phyloP scores from a whole-genome alignment of 257 asterid species.

The Plantago ovata region DNA sequence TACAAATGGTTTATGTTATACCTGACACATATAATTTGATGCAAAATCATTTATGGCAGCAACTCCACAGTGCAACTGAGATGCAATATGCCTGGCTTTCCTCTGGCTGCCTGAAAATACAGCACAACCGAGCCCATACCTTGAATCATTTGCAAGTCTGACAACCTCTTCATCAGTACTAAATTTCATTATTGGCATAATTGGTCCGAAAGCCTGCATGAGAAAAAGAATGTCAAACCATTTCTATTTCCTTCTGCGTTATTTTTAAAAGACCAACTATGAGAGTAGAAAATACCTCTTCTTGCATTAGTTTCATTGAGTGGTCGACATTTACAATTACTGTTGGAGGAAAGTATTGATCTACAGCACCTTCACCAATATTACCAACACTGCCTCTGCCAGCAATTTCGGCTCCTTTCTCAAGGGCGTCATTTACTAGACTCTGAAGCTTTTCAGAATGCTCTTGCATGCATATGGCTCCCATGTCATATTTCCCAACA shows the following conservation, averaged over 20 bases:
- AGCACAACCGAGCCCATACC: conserved; percentile 96
- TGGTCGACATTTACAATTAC: conserved; percentile 83
- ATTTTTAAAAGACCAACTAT: conserved; percentile 10
- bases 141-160: conserved; percentile 87
- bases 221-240: conserved; percentile 15
- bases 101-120: conserved; percentile 94
- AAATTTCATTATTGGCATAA: conserved; percentile 91
- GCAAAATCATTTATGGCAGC: conserved; percentile 94
- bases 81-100: conserved; percentile 75
- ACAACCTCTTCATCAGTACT: conserved; percentile 86
- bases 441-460: conserved; percentile 94
- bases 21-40: conserved; percentile 96
- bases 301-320: conserved; percentile 94
- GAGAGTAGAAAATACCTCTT: conserved; percentile 56
- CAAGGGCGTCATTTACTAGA: conserved; percentile 81
- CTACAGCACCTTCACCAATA: conserved; percentile 96
- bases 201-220: conserved; percentile 95
- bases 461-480: conserved; percentile 99
- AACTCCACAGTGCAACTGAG: conserved; percentile 81
- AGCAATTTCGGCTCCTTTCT: conserved; percentile 87
- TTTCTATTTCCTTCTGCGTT: neutral
- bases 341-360: conserved; percentile 97
- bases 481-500: conserved; percentile 90
- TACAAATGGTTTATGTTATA: conserved; percentile 23
- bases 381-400: conserved; percentile 95